Base-by-base conservation (phyloP, 805 yeast species). In the Candida mattraensis region DNA sequence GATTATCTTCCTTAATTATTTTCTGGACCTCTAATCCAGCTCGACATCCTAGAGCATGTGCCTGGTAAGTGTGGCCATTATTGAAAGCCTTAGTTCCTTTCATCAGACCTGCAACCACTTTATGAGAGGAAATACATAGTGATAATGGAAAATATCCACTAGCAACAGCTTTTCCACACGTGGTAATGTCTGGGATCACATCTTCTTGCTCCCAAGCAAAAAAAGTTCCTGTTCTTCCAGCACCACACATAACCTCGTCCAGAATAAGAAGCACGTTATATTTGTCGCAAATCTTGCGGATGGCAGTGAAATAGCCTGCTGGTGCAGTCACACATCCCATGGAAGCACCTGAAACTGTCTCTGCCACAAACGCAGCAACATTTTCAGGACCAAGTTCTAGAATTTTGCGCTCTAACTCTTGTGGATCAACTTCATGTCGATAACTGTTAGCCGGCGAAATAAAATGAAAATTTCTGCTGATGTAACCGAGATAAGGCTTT, bases 171-270 rank as follows among this genome's bases (percentile, higher is more conserved):
- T 72, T 72, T 28, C 77, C 78, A 28, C 63, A 61, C 14, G 71
- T 61, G 45, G 64, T 64, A 27, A 72, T 62, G 48, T 72, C 76
- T 26, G 78, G 78, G 19, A 64, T 65, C 30, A 58, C 62, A 10
- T 49, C 60, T 12, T 57, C 55, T 44, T 68, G 70, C 48, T 70
- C 74, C 71, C 72, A 71, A 21, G 76, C 71, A 52, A 66, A 65
- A 31, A 66, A 58, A 15, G 63, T 61, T 18, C 78, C 78, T 35
- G 65, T 55, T 51, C 80, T 65, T 14, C 78, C 79, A 20, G 72
- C 66, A 9, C 80, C 80, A 48, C 75, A 72, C 76, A 73, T 72
- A 29, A 73, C 72, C 53, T 75, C 80, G 44, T 75, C 80, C 24
- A 72, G 53, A 50, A 71, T 61, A 35, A 74, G 53, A 16, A 73